phyloP scores from a whole-genome alignment of 257 asterid genomes.

The Verbascum thapsus region DNA sequence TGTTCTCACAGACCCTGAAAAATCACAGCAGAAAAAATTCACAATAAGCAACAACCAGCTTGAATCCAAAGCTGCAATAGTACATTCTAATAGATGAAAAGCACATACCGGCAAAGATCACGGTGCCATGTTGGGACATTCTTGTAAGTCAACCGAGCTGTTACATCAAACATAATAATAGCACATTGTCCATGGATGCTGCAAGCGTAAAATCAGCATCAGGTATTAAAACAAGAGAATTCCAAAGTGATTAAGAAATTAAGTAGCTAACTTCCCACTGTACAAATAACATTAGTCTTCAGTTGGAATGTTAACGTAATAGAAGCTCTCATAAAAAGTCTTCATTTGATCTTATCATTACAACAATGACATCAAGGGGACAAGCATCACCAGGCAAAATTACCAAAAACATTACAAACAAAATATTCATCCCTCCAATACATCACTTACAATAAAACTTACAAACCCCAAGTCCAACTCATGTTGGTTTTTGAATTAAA shows the following conservation, averaged over 20 bases:
- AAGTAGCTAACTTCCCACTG: not conserved
- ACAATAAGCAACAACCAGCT: not conserved
- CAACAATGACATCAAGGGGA: too few species aligned
- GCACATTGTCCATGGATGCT: slow-evolving; percentile 97
- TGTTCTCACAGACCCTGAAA: slow-evolving; percentile 84
- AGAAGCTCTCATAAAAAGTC: not conserved
- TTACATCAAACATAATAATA: slow-evolving; percentile 86
- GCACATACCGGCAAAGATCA: slow-evolving; percentile 95
- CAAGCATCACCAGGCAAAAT: too few species aligned
- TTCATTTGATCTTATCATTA: too few species aligned
- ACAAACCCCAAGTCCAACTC: too few species aligned
- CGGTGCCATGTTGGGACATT: slow-evolving; percentile 97
- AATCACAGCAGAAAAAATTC: not conserved
- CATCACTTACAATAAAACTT: too few species aligned
- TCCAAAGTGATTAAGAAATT: not conserved
- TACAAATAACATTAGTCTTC: not conserved
- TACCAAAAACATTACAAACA: too few species aligned
- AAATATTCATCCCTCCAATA: too few species aligned
- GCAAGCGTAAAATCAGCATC: slow-evolving; percentile 27
- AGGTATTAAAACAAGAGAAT: not conserved
- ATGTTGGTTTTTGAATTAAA: not conserved
- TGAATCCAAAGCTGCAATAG: not conserved
- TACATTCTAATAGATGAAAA: slow-evolving; percentile 21
- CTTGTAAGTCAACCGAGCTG: slow-evolving; percentile 90
- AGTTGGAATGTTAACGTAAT: not conserved